Evolutionary conservation across 768 basidiomycete genomes (phyloP).

Genomic region (Amanita subjunquillea): DNA sequence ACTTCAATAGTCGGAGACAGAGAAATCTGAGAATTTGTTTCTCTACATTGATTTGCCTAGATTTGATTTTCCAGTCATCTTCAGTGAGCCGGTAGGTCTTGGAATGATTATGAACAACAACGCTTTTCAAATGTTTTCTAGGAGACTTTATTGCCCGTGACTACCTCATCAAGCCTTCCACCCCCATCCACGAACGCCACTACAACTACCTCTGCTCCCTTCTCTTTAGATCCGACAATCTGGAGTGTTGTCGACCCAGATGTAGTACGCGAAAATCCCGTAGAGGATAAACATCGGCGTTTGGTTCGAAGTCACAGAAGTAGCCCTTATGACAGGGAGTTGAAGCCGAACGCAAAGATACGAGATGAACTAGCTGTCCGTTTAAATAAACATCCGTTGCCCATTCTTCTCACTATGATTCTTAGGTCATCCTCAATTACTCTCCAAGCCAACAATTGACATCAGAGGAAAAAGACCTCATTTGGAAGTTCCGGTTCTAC

Average conservation of each 20-base stretch:
- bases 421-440: constrained; percentile 80
- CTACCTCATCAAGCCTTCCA: constrained; percentile 3
- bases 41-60: constrained; percentile 92
- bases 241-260: constrained; percentile 94
- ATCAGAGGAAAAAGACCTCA: constrained; percentile 88
- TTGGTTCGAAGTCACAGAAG: constrained; percentile 92
- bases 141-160: constrained; percentile 11
- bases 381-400: constrained; percentile 6
- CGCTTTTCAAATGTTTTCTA: not conserved
- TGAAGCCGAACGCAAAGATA: constrained; percentile 95
- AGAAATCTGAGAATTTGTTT: constrained; percentile 89
- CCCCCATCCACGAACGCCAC: constrained; percentile 15
- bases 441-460: constrained; percentile 81
- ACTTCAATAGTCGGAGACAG: constrained; percentile 63
- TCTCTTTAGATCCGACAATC: constrained; percentile 54
- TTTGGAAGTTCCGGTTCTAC: constrained; percentile 99
- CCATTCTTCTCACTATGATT: not conserved
- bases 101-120: not conserved
- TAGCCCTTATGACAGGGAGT: constrained; percentile 87
- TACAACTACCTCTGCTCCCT: constrained; percentile 36
- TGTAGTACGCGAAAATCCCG: constrained; percentile 84
- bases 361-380: constrained; percentile 85
- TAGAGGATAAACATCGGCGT: constrained; percentile 93
- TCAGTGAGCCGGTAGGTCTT: constrained; percentile 70
- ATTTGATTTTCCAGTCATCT: constrained; percentile 96